Evolutionary conservation across 768 basidiomycete genomes (phyloP).

Genomic region (Macrolepiota dolichaula): DNA sequence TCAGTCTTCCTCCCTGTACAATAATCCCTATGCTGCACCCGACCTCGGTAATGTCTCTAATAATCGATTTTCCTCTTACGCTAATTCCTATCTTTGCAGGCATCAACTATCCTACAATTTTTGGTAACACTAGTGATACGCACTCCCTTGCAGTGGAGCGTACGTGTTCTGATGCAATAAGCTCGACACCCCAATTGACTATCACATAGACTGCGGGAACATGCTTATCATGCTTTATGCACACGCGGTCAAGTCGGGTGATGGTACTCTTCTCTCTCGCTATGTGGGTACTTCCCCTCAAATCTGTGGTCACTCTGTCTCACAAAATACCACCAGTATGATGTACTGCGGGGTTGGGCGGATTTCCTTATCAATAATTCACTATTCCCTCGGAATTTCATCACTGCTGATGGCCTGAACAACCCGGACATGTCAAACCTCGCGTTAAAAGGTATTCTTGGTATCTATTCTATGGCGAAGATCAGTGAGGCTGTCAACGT

Average conservation of each 20-base stretch:
- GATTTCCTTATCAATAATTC: constrained; percentile 39
- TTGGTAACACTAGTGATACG: constrained; percentile 16
- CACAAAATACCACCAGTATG: constrained; percentile 24
- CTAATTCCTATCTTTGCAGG: constrained; percentile 8
- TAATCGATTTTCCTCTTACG: neutral
- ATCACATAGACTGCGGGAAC: constrained; percentile 45
- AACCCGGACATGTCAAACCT: constrained; percentile 48
- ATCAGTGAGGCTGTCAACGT: constrained; percentile 36
- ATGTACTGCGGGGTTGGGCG: constrained; percentile 47
- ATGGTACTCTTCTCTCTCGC: constrained; percentile 32
- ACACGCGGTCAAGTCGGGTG: constrained; percentile 25
- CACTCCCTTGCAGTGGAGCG: constrained; percentile 21
- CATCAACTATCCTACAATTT: constrained; percentile 15
- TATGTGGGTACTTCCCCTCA: constrained; percentile 27
- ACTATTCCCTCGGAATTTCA: constrained; percentile 25
- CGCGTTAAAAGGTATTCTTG: constrained; percentile 57
- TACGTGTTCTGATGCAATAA: constrained; percentile 3
- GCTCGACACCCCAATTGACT: neutral
- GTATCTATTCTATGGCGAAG: constrained; percentile 50
- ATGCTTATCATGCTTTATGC: constrained; percentile 58
- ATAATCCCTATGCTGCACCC: constrained; percentile 23
- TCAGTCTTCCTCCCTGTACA: constrained; percentile 26
- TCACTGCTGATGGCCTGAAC: constrained; percentile 13
- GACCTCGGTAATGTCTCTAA: constrained; percentile 26
- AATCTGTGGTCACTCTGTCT: neutral